A percentile compares a stretch with the other conserved stretches of the same genome.
These are phyloP conservation scores for Epichloe gansuensis DNA, from an alignment of 2,329 filamentous ascomycete species.

Conservation along the genomic window DNA sequence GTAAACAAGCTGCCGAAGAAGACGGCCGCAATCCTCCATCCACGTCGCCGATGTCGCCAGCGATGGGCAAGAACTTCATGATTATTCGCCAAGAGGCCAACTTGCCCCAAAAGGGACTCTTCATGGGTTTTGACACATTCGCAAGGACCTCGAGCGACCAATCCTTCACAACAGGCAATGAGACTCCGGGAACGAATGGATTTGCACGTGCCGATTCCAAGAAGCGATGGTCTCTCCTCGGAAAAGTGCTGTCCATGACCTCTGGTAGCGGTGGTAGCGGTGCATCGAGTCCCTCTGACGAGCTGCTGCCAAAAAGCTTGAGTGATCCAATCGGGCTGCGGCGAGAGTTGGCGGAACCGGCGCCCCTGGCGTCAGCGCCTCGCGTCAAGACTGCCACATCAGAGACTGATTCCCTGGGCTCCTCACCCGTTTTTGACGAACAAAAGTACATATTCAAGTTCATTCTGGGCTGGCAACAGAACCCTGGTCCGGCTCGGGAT, in stretches of 20 bases:
- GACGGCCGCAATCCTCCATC: constrained; percentile 47
- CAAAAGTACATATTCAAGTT: constrained; percentile 61
- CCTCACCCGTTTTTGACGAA: constrained; percentile 40
- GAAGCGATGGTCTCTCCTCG: constrained; percentile 50
- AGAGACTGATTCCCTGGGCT: constrained; percentile 41
- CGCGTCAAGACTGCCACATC: constrained; percentile 24
- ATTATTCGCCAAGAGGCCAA: constrained; percentile 70
- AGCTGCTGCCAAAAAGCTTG: not conserved
- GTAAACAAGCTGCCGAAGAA: constrained; percentile 53
- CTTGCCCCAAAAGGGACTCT: constrained; percentile 32
- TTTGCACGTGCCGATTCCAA: constrained; percentile 30
- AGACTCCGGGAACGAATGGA: constrained; percentile 14
- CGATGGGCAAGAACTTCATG: constrained; percentile 72
- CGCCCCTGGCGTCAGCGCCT: constrained; percentile 3
- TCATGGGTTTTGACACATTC: constrained; percentile 38
- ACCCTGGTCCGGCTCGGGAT: constrained; percentile 41
- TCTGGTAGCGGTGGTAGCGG: constrained; percentile 12
- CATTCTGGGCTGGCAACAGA: constrained; percentile 52
- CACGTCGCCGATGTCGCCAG: constrained; percentile 70
- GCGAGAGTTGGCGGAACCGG: not conserved
- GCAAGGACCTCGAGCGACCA: constrained; percentile 15
- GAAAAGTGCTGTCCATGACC: constrained; percentile 42
- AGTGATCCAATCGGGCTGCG: not conserved
- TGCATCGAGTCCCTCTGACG: constrained; percentile 1
- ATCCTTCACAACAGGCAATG: constrained; percentile 12